Evolutionary conservation across 2,329 filamentous ascomycete species (phyloP).

Genomic region (Pseudogymnoascus sp.): DNA sequence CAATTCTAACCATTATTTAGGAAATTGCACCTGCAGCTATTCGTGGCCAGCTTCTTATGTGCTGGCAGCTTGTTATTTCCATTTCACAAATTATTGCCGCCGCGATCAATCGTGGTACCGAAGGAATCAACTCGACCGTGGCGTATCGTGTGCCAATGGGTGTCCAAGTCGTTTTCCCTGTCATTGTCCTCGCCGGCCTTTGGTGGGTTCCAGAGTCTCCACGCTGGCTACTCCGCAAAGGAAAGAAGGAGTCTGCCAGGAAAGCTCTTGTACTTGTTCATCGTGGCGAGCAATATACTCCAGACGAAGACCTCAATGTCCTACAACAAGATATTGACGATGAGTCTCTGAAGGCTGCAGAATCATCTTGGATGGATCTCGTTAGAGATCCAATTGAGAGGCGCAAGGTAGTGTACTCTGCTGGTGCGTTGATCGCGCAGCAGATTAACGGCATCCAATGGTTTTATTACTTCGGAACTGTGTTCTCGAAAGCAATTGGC

Average conservation of each 20-base stretch:
- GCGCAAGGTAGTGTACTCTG: constrained; percentile 39
- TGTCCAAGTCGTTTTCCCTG: constrained; percentile 18
- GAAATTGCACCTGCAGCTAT: constrained; percentile 29
- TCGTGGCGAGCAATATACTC: constrained; percentile 28
- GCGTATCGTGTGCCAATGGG: constrained; percentile 31
- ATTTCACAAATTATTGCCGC: constrained; percentile 33
- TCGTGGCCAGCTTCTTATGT: constrained; percentile 33
- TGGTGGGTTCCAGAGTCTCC: constrained; percentile 26
- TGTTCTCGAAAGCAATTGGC: constrained; percentile 38
- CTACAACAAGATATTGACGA: constrained; percentile 15
- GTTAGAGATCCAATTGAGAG: constrained; percentile 39
- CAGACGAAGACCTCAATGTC: constrained; percentile 22
- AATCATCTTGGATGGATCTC: constrained; percentile 35
- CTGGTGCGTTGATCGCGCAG: constrained; percentile 39
- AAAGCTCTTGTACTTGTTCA: constrained; percentile 31
- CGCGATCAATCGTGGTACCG: constrained; percentile 28
- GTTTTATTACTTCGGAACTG: constrained; percentile 38
- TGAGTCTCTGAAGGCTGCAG: constrained; percentile 19
- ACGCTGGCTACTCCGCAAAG: constrained; percentile 29
- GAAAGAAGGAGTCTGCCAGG: constrained; percentile 25
- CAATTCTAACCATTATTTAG: background rate
- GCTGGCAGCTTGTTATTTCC: constrained; percentile 34
- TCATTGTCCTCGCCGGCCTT: constrained; percentile 21
- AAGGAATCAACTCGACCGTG: constrained; percentile 21
- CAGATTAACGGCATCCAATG: constrained; percentile 44